These are phyloP conservation scores for Aspergillus hiratsukae DNA, from an alignment of 2,329 filamentous ascomycete species.

Conservation along the genomic window DNA sequence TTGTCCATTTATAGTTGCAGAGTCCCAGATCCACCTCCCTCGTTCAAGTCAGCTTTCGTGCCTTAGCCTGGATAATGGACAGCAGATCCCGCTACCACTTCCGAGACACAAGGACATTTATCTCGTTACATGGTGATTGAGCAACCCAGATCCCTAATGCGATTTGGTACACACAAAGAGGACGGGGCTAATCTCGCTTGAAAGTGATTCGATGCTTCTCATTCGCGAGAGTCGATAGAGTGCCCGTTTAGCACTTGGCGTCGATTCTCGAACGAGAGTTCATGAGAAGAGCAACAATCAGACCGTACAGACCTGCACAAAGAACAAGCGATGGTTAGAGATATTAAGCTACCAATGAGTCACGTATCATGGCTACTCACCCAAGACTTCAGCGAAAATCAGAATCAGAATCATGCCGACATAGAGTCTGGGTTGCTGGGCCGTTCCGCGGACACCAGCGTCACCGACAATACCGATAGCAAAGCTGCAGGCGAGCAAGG, in stretches of 20 bases:
- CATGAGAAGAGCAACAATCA: constrained; percentile 99
- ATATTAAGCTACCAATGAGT: neutral
- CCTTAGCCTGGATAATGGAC: neutral
- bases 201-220: constrained; percentile 8
- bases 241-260: constrained; percentile 53
- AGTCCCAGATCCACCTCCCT: neutral
- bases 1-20: neutral
- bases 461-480: constrained; percentile 77
- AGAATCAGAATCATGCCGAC: constrained; percentile 98
- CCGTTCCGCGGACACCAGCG: constrained; percentile 50
- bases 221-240: constrained; percentile 7
- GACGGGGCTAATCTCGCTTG: constrained; percentile 5
- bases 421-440: constrained; percentile 62
- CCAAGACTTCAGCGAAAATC: constrained; percentile 99
- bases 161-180: constrained; percentile 6
- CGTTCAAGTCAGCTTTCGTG: neutral
- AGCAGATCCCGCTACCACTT: neutral
- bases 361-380: constrained; percentile 51
- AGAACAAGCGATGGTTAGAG: neutral
- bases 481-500: constrained; percentile 49
- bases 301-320: constrained; percentile 82
- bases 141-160: neutral
- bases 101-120: neutral
- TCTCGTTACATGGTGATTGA: constrained; percentile 3
- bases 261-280: constrained; percentile 80